Evolutionary conservation across 1,139 yeast genomes (phyloP), one percentile per base, ranked within the genome.

Genomic region (Lodderomyces elongisporus): DNA sequence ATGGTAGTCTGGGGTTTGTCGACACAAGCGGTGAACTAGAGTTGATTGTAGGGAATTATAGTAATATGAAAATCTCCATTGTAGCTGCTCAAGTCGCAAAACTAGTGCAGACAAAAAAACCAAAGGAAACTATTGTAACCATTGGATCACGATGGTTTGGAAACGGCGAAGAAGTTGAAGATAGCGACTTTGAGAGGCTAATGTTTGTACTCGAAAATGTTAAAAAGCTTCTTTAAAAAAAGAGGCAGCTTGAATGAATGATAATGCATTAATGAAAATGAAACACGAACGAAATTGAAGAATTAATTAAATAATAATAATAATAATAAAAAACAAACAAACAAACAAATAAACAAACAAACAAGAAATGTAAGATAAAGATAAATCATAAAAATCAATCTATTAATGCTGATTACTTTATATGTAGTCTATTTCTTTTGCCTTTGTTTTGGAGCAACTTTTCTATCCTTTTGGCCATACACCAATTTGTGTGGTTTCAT

Each of bases 401-500:
- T n/a, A n/a, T n/a, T n/a, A n/a, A n/a, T n/a, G n/a, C n/a, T n/a
- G n/a, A n/a, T n/a, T n/a, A n/a, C n/a, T n/a, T n/a, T n/a, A n/a
- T n/a, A n/a, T n/a, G n/a, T n/a, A n/a, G n/a, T 31, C 32, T 32
- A 34, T 38, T 40, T 51, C 35, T 42, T 35, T 44, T 61, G 72
- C 55, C 75, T 77, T 42, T 64, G 70, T 58, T 80, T 83, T 10
- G 69, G 71, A 13, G 89, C 79, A 29, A 84, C 91, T 35, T 68
- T 57, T 63, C 94, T 77, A 58, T 80, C 82, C 52, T 74, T 71
- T 37, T 70, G 57, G 20, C 95, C 95, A 69, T 77, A 79, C 32
- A 75, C 76, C 52, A 88, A 74, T 56, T 80, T 77, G 51, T 93
- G 94, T 28, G 95, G 87, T 50, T 75, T 79, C 91, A 87, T 91